These are phyloP conservation scores for Lyophyllum decastes DNA, from an alignment of 768 basidiomycete genomes.

Conservation along the genomic window DNA sequence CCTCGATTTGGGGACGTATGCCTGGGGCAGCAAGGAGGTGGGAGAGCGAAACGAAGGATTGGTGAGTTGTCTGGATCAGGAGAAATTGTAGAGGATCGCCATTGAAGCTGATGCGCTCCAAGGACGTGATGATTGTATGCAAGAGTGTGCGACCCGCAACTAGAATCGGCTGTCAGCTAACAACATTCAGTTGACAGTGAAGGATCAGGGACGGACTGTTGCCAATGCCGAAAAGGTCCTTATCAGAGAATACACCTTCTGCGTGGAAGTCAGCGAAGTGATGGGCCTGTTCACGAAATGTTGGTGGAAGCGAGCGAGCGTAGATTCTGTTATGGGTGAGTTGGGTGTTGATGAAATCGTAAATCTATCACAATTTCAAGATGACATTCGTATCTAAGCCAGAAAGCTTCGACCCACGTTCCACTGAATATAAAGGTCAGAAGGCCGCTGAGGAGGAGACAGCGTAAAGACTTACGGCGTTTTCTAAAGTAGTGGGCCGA, in stretches of 20 bases:
- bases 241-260: constrained; percentile 68
- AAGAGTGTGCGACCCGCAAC: constrained; percentile 84
- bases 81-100: constrained; percentile 79
- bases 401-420: constrained; percentile 58
- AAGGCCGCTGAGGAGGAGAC: background rate
- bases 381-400: too few relatives aligned
- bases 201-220: constrained; percentile 60
- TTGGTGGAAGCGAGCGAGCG: constrained; percentile 76
- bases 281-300: constrained; percentile 71
- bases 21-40: constrained; percentile 66
- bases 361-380: constrained; percentile 46
- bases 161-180: constrained; percentile 29
- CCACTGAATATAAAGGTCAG: constrained; percentile 48
- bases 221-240: constrained; percentile 63
- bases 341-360: constrained; percentile 76
- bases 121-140: constrained; percentile 66
- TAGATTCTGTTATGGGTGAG: constrained; percentile 83
- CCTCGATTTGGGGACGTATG: constrained; percentile 57
- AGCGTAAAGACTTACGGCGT: constrained; percentile 56
- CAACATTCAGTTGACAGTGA: background rate
- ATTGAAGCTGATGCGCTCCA: constrained; percentile 79
- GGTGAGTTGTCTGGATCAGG: constrained; percentile 81
- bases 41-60: constrained; percentile 89
- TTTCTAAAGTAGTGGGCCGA: constrained; percentile 64
- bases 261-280: constrained; percentile 82